Percentiles rank a stretch among this genome's conserved stretches.
Evolutionary conservation across 352 stramenopile genomes (phyloP).

Genomic region (Pythium pyrilobum): DNA sequence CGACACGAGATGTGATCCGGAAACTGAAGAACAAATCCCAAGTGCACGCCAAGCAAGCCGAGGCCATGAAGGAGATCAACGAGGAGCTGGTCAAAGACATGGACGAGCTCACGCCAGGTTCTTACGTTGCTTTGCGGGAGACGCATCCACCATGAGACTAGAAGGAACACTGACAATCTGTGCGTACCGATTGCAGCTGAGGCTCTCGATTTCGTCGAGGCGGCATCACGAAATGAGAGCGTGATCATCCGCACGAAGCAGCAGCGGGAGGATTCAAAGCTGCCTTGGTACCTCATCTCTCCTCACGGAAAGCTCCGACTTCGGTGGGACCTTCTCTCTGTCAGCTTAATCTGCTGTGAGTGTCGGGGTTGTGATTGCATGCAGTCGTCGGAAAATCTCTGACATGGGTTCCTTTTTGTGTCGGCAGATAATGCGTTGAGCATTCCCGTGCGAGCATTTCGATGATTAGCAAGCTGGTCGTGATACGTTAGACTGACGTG

Average conservation of each 20-base stretch:
- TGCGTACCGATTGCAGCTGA: no score
- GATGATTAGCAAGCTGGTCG: neutral
- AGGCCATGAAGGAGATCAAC: slow-evolving; percentile 26
- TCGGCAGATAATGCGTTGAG: slow-evolving; percentile 64
- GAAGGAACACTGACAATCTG: no score
- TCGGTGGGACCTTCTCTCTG: slow-evolving; percentile 68
- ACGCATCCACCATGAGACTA: no score
- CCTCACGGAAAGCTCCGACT: slow-evolving; percentile 68
- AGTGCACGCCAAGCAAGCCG: slow-evolving; percentile 27
- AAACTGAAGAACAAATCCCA: slow-evolving; percentile 58
- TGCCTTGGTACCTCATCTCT: slow-evolving; percentile 77
- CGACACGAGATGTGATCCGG: slow-evolving; percentile 44
- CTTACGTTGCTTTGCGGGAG: neutral
- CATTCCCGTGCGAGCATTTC: slow-evolving; percentile 52
- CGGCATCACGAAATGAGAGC: slow-evolving; percentile 66
- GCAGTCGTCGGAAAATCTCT: neutral
- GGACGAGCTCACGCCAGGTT: slow-evolving; percentile 76
- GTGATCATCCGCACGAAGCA: slow-evolving; percentile 87
- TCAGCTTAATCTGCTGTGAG: slow-evolving; percentile 70
- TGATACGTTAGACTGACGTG: neutral
- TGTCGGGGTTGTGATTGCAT: neutral
- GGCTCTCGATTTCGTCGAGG: slow-evolving; percentile 73
- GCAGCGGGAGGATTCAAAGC: slow-evolving; percentile 74
- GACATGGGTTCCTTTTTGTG: neutral
- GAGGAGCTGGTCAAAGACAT: slow-evolving; percentile 41